Conservation (phyloP, 2,329 filamentous ascomycete genomes). For the Verticillium tricorpus region DNA sequence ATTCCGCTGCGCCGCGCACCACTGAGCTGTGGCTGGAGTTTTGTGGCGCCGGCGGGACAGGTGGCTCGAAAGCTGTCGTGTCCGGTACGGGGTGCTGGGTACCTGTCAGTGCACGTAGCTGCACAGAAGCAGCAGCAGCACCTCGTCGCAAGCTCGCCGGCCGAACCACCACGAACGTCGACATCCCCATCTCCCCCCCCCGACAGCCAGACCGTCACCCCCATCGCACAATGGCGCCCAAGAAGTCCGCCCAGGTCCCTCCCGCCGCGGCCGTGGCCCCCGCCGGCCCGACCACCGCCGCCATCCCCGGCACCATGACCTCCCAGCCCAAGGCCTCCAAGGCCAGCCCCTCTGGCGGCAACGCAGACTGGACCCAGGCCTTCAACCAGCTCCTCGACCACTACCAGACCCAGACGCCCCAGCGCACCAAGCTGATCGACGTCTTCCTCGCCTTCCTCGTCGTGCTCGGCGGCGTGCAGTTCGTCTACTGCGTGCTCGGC, state of each 20-base stretch:
- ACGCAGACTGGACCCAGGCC: conserved; percentile 24
- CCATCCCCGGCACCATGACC: conserved; percentile 12
- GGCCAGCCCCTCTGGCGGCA: conserved; percentile 14
- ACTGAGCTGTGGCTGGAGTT: conserved; percentile 1
- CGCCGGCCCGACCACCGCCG: conserved; percentile 13
- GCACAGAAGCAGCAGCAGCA: conserved; percentile 7
- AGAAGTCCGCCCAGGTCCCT: conserved; percentile 18
- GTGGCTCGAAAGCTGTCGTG: conserved; percentile 27
- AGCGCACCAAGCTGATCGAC: conserved; percentile 89
- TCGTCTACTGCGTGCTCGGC: conserved; percentile 83
- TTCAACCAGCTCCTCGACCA: conserved; percentile 63
- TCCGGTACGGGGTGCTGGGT: conserved; percentile 15
- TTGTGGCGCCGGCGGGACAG: neutral
- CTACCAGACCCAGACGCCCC: conserved; percentile 77
- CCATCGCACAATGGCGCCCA: conserved; percentile 41
- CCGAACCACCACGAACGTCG: conserved; percentile 4
- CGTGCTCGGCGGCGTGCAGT: conserved; percentile 82
- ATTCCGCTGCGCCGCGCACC: neutral
- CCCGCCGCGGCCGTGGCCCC: conserved; percentile 25
- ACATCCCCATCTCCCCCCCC: conserved; percentile 6
- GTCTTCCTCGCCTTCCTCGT: conserved; percentile 86
- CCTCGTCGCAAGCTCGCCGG: neutral
- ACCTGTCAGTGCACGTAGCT: neutral
- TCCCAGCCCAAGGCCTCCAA: conserved; percentile 6
- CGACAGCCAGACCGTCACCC: neutral